Evolutionary conservation across 164 flowering plant species (phyloP).

Genomic region (Paratinospora sagittata): DNA sequence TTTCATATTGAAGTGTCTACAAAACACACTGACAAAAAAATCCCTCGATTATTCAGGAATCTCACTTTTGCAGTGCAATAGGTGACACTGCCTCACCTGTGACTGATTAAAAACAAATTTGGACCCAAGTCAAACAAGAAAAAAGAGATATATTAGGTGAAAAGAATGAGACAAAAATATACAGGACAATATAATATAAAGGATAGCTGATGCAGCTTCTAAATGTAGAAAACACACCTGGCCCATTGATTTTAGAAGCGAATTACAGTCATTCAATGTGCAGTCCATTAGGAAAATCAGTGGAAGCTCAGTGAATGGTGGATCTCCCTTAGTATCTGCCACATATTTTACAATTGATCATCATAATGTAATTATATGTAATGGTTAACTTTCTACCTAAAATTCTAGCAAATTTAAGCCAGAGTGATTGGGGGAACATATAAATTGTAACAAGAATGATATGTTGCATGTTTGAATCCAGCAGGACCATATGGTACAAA

Average conservation of each 20-base stretch:
- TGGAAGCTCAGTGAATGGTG: constrained; percentile 40
- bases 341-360: constrained; percentile 20
- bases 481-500: background rate
- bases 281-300: constrained; percentile 77
- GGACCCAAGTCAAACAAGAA: too few species aligned
- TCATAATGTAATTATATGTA: background rate
- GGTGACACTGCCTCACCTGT: background rate
- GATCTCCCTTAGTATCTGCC: constrained; percentile 43
- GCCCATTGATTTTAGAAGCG: constrained; percentile 40
- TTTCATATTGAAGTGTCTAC: too few species aligned
- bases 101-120: background rate
- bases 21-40: too few species aligned
- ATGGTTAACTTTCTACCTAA: too few species aligned
- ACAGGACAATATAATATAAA: background rate
- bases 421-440: too few species aligned
- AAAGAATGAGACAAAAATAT: too few species aligned
- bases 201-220: background rate
- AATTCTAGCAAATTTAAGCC: too few species aligned
- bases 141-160: too few species aligned
- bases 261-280: constrained; percentile 77
- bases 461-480: too few species aligned
- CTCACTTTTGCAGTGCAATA: background rate
- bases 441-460: too few species aligned
- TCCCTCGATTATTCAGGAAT: background rate
- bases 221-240: constrained; percentile 43